Percentiles rank a stretch among this genome's conserved stretches.
phyloP scores from a whole-genome alignment of 495 filamentous ascomycete genomes.

The Podospora australis region DNA sequence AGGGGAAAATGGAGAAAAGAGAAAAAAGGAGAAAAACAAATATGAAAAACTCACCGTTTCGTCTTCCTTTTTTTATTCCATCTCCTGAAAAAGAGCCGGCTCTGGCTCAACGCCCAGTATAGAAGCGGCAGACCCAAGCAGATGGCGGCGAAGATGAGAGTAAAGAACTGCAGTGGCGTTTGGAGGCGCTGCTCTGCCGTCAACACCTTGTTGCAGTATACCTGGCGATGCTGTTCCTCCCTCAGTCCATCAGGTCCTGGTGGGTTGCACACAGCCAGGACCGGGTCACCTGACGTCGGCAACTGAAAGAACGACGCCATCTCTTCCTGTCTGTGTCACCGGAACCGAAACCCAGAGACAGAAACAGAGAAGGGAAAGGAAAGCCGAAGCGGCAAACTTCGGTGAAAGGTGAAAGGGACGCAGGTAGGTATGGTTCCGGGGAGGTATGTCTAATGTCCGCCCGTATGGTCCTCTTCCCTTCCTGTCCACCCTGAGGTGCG shows the following conservation, averaged over 20 bases:
- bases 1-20: no score
- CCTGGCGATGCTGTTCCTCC: background rate
- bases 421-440: no score
- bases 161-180: constrained; percentile 15
- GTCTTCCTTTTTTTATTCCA: background rate
- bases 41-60: background rate
- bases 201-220: constrained; percentile 23
- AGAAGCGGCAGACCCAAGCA: constrained; percentile 12
- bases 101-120: background rate
- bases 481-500: no score
- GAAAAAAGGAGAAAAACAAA: background rate
- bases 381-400: no score
- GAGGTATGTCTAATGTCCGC: no score
- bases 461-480: no score
- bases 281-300: constrained; percentile 20
- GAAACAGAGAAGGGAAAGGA: background rate
- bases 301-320: constrained; percentile 26
- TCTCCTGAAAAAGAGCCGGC: background rate
- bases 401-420: no score
- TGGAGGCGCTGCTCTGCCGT: constrained; percentile 8
- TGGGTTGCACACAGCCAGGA: constrained; percentile 13
- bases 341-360: background rate
- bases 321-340: no score
- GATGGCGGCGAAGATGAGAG: constrained; percentile 8
- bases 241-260: background rate